A percentile compares a stretch with the other conserved stretches of the same genome.
These are phyloP conservation scores for Alnus rubra DNA, from an alignment of 306 rosid genomes.

Conservation along the genomic window DNA sequence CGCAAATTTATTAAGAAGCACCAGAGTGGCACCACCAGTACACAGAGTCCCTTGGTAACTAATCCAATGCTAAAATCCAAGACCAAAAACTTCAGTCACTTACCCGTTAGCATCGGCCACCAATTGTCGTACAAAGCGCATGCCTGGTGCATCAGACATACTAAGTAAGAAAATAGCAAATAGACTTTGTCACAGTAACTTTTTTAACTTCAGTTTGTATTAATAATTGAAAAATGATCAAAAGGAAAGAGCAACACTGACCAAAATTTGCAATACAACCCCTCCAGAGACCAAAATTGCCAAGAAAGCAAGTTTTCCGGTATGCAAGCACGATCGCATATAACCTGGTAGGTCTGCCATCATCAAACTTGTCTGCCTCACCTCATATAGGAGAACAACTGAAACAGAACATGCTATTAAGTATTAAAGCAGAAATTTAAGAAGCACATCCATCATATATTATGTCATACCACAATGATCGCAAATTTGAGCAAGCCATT, in stretches of 20 bases:
- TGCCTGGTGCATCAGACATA: constrained; percentile 62
- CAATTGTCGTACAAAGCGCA: constrained; percentile 90
- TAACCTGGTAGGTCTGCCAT: constrained; percentile 86
- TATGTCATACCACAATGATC: not conserved
- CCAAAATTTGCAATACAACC: constrained; percentile 86
- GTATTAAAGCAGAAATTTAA: constrained; percentile 5
- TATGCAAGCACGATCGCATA: constrained; percentile 62
- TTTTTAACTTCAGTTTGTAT: constrained; percentile 9
- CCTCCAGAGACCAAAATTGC: constrained; percentile 89
- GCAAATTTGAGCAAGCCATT: not conserved
- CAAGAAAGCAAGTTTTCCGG: constrained; percentile 71
- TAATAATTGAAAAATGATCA: constrained; percentile 2
- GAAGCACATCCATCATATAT: constrained; percentile 7
- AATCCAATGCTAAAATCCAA: not conserved
- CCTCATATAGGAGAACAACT: constrained; percentile 43
- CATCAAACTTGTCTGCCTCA: constrained; percentile 48
- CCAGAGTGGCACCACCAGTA: not conserved
- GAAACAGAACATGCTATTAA: constrained; percentile 30
- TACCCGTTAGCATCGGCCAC: constrained; percentile 99
- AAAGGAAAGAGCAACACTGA: constrained; percentile 39
- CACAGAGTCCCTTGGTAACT: not conserved
- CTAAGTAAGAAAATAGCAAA: constrained; percentile 21
- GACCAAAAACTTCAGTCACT: constrained; percentile 19
- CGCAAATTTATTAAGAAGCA: not conserved
- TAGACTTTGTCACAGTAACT: constrained; percentile 1